A percentile compares a stretch with the other conserved stretches of the same genome.
These are phyloP conservation scores for Trametes punicea DNA, from an alignment of 768 basidiomycete species.

Conservation along the genomic window DNA sequence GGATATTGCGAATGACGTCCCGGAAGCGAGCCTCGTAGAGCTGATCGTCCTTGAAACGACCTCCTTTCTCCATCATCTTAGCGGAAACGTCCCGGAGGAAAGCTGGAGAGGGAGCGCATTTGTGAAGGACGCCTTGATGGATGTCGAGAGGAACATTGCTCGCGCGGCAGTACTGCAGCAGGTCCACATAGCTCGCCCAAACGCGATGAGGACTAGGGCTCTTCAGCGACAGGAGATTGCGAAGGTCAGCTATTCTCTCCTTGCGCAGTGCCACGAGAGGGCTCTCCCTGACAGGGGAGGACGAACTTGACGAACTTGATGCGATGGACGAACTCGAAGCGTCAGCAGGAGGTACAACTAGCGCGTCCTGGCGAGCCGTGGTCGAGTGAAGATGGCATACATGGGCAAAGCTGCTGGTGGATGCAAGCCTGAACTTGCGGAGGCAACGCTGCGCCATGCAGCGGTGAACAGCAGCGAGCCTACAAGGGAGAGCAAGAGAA, in stretches of 20 bases:
- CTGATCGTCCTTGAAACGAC: constrained; percentile 35
- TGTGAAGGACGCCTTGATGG: constrained; percentile 68
- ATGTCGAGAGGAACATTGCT: constrained; percentile 56
- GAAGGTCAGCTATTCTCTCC: background rate
- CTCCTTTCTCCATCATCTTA: constrained; percentile 37
- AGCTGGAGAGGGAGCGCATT: constrained; percentile 50
- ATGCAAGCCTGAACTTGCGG: constrained; percentile 17
- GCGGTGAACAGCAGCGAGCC: background rate
- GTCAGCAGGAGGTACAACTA: constrained; percentile 3
- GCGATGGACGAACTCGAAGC: no score
- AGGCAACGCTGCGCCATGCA: constrained; percentile 19
- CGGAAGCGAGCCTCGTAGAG: constrained; percentile 65
- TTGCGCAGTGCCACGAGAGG: background rate
- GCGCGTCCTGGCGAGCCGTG: constrained; percentile 1
- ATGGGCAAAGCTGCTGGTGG: constrained; percentile 1
- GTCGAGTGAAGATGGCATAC: constrained; percentile 10
- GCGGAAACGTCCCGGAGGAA: constrained; percentile 45
- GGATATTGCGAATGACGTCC: constrained; percentile 67
- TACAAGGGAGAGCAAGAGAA: background rate
- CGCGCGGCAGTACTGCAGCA: constrained; percentile 47
- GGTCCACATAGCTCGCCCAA: constrained; percentile 62
- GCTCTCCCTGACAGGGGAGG: background rate
- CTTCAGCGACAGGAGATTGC: background rate
- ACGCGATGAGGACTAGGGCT: constrained; percentile 26
- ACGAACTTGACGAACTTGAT: constrained; percentile 2